Evolutionary conservation across 75 land plant species (phyloP), one percentile per base, ranked within the genome.

Genomic region (Adiantum capillusveneris): DNA sequence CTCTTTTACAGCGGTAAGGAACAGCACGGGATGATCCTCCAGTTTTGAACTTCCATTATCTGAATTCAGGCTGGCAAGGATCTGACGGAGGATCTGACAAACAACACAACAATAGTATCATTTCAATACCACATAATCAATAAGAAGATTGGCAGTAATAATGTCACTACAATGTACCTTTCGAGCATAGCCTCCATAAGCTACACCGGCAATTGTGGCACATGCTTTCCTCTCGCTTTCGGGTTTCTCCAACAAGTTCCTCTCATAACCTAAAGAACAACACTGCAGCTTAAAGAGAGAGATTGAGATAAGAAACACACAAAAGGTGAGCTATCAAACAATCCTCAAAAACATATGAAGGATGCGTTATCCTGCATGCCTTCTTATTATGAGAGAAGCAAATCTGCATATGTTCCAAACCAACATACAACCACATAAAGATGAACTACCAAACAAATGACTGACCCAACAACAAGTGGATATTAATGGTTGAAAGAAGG

Each of bases 131-230:
- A 2, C 17, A 46, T 46, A 6, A 46, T 46, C 50, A 14, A 46
- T 46, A 34, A 34, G 9, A 34, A 34, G 37, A 34, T 5, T 6
- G 18, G 50, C 50, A 6, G 14, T n/a, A 2, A 46, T n/a, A 5
- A 21, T 6, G 6, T n/a, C 5, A 14, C 22, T 2, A 2, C 2
- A 17, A 14, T 17, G 14, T 48, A 91, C 97, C 86, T 91, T 91
- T 27, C 92, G 64, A 17, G 97, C 97, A 84, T 84, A 87, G 44
- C 97, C 86, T 29, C 92, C 97, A 65, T 78, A 91, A 31, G 92
- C 97, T 31, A 91, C 60, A 22, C 96, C 96, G 27, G 83, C 75
- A 57, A 86, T 77, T 12, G 61, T 44, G 27, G 84, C 64, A 39
- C 57, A 44, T 12, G 7, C 24, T 22, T 29, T 41, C 11, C 20